Percentiles rank a stretch among this genome's conserved stretches.
Evolutionary conservation across 2,329 filamentous ascomycete genomes (phyloP).

Genomic region (Fusarium secorum): DNA sequence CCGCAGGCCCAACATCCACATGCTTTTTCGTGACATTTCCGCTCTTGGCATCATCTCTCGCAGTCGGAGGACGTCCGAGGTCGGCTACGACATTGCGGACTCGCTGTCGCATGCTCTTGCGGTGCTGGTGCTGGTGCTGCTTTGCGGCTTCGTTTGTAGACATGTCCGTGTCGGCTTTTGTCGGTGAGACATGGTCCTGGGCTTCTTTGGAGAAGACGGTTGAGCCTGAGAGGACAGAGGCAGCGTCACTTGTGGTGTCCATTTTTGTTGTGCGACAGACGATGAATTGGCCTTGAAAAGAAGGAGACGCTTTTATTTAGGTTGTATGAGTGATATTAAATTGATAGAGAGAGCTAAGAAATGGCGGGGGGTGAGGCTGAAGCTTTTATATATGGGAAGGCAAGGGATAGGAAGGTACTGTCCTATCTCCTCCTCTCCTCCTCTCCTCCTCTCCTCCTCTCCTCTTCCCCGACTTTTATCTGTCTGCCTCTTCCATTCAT

Average conservation of each 20-base stretch:
- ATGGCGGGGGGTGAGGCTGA: slow-evolving; percentile 3
- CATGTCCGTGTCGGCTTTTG: slow-evolving; percentile 7
- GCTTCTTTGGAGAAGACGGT: slow-evolving; percentile 43
- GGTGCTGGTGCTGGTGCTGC: slow-evolving; percentile 23
- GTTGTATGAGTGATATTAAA: not conserved
- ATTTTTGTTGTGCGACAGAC: slow-evolving; percentile 7
- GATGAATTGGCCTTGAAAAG: not conserved
- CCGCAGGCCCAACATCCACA: slow-evolving; percentile 41
- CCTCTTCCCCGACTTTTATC: not conserved
- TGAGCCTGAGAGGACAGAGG: slow-evolving; percentile 44
- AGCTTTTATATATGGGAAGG: not conserved
- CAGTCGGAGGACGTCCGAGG: slow-evolving; percentile 46
- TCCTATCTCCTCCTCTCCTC: not conserved
- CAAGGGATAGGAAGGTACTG: not conserved
- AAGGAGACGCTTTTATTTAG: not conserved
- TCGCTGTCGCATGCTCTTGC: slow-evolving; percentile 44
- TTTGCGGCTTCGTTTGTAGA: not conserved
- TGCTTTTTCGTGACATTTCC: slow-evolving; percentile 43
- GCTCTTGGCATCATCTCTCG: slow-evolving; percentile 45
- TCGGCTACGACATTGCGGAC: slow-evolving; percentile 47
- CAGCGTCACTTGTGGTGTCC: slow-evolving; percentile 42
- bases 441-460: not conserved
- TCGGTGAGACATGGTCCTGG: slow-evolving; percentile 4
- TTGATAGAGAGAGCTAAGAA: not conserved
- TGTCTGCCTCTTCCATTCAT: not conserved